Base-by-base conservation (phyloP, 2,329 filamentous ascomycete genomes). In the Talaromyces sp. region DNA sequence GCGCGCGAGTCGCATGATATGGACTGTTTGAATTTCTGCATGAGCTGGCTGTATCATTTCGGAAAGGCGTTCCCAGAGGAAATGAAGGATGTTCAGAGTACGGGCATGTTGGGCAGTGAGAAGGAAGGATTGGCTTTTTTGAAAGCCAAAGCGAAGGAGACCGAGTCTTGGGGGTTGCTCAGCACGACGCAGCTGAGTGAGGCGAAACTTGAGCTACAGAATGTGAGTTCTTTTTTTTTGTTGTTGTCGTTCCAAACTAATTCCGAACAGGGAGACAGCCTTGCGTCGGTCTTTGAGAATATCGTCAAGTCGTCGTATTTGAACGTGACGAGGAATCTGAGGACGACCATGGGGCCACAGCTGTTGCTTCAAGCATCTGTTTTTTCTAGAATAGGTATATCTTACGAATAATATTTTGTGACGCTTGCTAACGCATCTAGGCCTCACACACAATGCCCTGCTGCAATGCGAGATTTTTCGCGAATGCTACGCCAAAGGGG, bases 21-120 rank as follows among this genome's bases (percentile, higher is more conserved):
- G 81, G 88, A 85, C 4, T 98, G 95, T 71, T 82, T 99, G 61
- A 98, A 97, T 74, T 98, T 96, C 76, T 91, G 92, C 33, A 84
- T 99, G 64, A 96, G 92, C 71, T 99, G 95, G 95, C 82, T 98
- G 2, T 96, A 96, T 70, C 92, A 97, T 71, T 96, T 97, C 68
- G 90, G 89, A n/a, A 91, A 92, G 70, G 87, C 90, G 0, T 92
- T 93, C 68, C 90, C 92, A 0, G 82, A 86, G 58, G 83, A 92
- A n/a, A 86, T 92, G 66, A 84, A 82, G 55, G 84, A 87, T 57
- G 81, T 89, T 6, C 88, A 88, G 64, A 87, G 88, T 44, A 87
- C 84, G 68, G 91, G 86, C 61, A 87, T 92, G 81, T 79, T 92
- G 9, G 91, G 88, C 0, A 88, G 87, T 36, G 90, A 92, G 58